Evolutionary conservation across 1,284 basidiomycete genomes (phyloP).

Genomic region (Ustilago tritici): DNA sequence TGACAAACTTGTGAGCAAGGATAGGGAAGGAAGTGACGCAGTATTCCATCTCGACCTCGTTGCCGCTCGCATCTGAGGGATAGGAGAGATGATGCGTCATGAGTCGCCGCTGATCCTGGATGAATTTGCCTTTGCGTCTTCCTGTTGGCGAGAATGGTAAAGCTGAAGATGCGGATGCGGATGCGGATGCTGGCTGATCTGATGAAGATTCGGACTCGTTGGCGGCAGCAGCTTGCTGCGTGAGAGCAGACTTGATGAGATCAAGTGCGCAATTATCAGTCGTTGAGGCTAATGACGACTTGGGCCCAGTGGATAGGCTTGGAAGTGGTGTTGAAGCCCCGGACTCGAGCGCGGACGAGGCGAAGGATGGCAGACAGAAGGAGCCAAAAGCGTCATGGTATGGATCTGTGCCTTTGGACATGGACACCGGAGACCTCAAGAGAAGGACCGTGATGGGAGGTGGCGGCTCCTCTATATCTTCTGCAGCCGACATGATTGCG

Average conservation of each 20-base stretch:
- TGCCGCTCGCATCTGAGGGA: constrained; percentile 28
- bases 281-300: constrained; percentile 22
- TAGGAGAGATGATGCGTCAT: constrained; percentile 65
- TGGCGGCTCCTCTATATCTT: constrained; percentile 46
- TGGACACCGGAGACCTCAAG: constrained; percentile 62
- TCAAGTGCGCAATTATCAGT: constrained; percentile 32
- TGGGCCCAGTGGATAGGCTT: constrained; percentile 16
- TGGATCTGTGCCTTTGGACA: constrained; percentile 65
- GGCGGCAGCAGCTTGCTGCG: constrained; percentile 25
- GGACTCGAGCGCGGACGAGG: constrained; percentile 63
- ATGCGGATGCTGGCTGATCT: constrained; percentile 12
- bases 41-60: constrained; percentile 55
- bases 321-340: constrained; percentile 62
- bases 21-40: constrained; percentile 63
- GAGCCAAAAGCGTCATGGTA: constrained; percentile 68
- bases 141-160: constrained; percentile 39
- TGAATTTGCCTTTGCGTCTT: constrained; percentile 57
- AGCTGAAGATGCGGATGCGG: constrained; percentile 10
- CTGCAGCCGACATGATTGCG: constrained; percentile 27
- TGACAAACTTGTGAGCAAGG: constrained; percentile 49
- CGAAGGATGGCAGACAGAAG: constrained; percentile 66
- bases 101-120: constrained; percentile 55
- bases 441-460: constrained; percentile 58
- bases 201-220: constrained; percentile 8
- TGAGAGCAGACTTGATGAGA: constrained; percentile 34